phyloP scores from a whole-genome alignment of 2,329 filamentous ascomycete genomes.

The Aspergillus sclerotialis region DNA sequence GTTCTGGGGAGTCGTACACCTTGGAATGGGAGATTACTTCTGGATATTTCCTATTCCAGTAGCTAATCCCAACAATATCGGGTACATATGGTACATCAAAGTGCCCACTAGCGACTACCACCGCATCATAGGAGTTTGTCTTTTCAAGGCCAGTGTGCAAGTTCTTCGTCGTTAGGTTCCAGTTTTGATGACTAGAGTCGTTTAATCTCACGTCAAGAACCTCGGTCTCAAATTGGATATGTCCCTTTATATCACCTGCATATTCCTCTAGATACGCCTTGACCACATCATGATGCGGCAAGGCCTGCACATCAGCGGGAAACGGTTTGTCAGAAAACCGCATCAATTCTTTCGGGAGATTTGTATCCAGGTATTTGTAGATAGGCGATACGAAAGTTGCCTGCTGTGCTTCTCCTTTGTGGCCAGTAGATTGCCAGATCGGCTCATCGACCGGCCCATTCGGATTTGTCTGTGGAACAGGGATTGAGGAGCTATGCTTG shows the following conservation, averaged over 20 bases:
- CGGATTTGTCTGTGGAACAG: constrained; percentile 62
- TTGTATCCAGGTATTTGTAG: constrained; percentile 77
- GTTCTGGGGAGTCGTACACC: constrained; percentile 61
- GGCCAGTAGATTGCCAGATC: constrained; percentile 37
- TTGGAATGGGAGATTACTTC: constrained; percentile 67
- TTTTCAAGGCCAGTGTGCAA: constrained; percentile 38
- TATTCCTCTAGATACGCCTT: constrained; percentile 68
- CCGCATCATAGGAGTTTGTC: constrained; percentile 59
- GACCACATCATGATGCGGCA: constrained; percentile 65
- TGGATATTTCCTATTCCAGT: constrained; percentile 55
- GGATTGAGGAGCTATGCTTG: constrained; percentile 34
- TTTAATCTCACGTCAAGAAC: constrained; percentile 54
- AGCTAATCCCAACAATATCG: constrained; percentile 50
- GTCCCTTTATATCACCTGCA: constrained; percentile 57
- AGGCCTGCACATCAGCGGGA: constrained; percentile 58
- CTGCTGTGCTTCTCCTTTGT: constrained; percentile 18
- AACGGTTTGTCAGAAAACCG: constrained; percentile 66
- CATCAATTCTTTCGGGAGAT: constrained; percentile 80
- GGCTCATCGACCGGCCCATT: constrained; percentile 57
- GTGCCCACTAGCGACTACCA: constrained; percentile 70
- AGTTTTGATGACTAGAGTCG: constrained; percentile 37
- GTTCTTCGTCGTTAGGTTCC: constrained; percentile 54
- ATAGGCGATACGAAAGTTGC: constrained; percentile 73
- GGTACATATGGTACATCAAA: constrained; percentile 65
- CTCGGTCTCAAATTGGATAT: constrained; percentile 64